These are phyloP conservation scores for Plasmodium coatneyi DNA, from an alignment of 169 alveolate genomes.

Conservation along the genomic window DNA sequence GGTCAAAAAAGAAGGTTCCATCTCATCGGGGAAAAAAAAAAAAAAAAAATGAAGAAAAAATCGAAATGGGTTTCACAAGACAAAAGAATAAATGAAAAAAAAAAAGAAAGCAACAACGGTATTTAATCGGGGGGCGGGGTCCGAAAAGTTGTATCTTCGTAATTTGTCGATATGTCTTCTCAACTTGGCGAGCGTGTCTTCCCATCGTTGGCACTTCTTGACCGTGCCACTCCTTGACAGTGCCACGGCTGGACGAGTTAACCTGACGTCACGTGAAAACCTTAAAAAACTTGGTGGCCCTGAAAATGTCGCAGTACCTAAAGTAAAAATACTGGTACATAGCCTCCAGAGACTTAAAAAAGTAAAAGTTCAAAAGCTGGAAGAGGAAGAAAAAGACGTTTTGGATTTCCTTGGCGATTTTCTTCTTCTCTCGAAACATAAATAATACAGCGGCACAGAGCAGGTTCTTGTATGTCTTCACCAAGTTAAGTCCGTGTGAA, in stretches of 20 bases:
- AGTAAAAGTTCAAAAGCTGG: conserved; percentile 1
- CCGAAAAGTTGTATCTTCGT: neutral
- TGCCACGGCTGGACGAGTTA: too few relatives aligned
- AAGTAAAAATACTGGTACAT: conserved; percentile 16
- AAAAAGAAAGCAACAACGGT: neutral
- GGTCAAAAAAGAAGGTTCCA: neutral
- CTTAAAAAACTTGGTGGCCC: conserved; percentile 11
- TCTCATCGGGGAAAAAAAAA: neutral
- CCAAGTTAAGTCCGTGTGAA: neutral
- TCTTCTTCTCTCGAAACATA: conserved; percentile 5
- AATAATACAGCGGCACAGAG: neutral
- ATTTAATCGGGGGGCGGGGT: neutral
- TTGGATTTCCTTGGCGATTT: conserved; percentile 35
- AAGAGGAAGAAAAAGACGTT: neutral
- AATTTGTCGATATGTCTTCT: neutral
- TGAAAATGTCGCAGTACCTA: conserved; percentile 28
- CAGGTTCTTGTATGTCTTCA: neutral
- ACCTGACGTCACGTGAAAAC: neutral
- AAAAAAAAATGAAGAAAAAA: neutral
- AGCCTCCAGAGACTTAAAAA: conserved; percentile 6
- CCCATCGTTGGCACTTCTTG: neutral
- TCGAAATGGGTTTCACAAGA: conserved; percentile 3
- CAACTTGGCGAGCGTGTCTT: neutral
- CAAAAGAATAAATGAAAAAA: neutral
- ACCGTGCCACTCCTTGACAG: neutral